Evolutionary conservation across 768 basidiomycete genomes (phyloP).

Genomic region (Boletus reticulatus): DNA sequence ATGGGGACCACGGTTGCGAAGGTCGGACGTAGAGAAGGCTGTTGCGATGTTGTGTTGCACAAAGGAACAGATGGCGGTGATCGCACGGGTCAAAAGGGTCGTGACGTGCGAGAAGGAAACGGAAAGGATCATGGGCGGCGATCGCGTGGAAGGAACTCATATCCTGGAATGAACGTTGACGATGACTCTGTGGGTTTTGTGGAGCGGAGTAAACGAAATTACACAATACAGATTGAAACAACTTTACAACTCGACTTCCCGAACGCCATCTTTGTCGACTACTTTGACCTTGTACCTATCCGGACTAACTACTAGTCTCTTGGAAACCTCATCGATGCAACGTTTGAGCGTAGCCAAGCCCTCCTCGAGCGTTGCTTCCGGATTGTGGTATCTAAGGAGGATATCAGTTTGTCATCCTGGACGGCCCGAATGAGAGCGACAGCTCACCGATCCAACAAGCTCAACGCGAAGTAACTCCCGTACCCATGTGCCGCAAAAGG

Average conservation of each 20-base stretch:
- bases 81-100: constrained; percentile 37
- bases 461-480: constrained; percentile 87
- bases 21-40: constrained; percentile 46
- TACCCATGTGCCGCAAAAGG: constrained; percentile 97
- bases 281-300: constrained; percentile 86
- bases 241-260: constrained; percentile 69
- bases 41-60: constrained; percentile 5
- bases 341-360: constrained; percentile 80
- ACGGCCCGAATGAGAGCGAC: neutral
- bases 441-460: constrained; percentile 83
- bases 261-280: constrained; percentile 88
- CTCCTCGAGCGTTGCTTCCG: constrained; percentile 80
- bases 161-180: constrained; percentile 17
- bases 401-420: neutral
- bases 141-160: constrained; percentile 37
- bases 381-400: constrained; percentile 77
- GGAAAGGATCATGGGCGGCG: constrained; percentile 53
- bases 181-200: neutral
- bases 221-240: constrained; percentile 1
- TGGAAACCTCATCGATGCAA: constrained; percentile 86
- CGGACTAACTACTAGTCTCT: constrained; percentile 76
- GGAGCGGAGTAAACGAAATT: neutral
- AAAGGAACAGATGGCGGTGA: constrained; percentile 12
- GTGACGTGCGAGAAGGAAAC: constrained; percentile 51
- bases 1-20: constrained; percentile 53